phyloP scores from a whole-genome alignment of 768 basidiomycete species.

The Lentinula detonsa region DNA sequence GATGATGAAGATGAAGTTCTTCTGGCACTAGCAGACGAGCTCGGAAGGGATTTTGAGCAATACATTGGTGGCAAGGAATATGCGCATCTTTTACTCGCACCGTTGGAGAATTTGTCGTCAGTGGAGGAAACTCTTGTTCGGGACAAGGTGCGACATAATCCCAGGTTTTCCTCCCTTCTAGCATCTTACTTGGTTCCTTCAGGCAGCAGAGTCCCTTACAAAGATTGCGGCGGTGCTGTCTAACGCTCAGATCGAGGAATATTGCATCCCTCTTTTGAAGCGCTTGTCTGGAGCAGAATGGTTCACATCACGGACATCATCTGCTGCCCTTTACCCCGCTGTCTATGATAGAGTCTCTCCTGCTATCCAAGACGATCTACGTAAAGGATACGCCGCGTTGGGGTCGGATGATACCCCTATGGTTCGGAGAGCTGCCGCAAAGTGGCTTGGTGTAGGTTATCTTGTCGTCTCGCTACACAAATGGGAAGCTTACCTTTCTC shows the following conservation, averaged over 20 bases:
- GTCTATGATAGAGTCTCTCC: constrained; percentile 79
- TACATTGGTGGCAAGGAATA: constrained; percentile 88
- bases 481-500: constrained; percentile 11
- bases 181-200: constrained; percentile 7
- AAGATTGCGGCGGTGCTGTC: constrained; percentile 79
- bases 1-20: constrained; percentile 99
- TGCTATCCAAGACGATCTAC: constrained; percentile 76
- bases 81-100: constrained; percentile 85
- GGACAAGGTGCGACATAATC: constrained; percentile 71
- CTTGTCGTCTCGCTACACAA: not conserved
- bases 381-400: constrained; percentile 76
- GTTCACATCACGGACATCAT: constrained; percentile 97
- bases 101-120: constrained; percentile 90
- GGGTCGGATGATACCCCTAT: constrained; percentile 96
- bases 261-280: constrained; percentile 87
- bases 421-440: constrained; percentile 94
- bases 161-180: not conserved
- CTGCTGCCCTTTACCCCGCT: constrained; percentile 88
- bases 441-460: constrained; percentile 84
- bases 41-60: constrained; percentile 88
- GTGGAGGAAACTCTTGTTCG: constrained; percentile 97
- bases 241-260: constrained; percentile 76
- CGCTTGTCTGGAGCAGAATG: constrained; percentile 92
- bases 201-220: constrained; percentile 96
- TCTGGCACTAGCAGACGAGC: constrained; percentile 90